Percentiles rank a stretch among this genome's conserved stretches.
phyloP scores from a whole-genome alignment of 148 eudicot species.

The Dysphania ambrosioides region DNA sequence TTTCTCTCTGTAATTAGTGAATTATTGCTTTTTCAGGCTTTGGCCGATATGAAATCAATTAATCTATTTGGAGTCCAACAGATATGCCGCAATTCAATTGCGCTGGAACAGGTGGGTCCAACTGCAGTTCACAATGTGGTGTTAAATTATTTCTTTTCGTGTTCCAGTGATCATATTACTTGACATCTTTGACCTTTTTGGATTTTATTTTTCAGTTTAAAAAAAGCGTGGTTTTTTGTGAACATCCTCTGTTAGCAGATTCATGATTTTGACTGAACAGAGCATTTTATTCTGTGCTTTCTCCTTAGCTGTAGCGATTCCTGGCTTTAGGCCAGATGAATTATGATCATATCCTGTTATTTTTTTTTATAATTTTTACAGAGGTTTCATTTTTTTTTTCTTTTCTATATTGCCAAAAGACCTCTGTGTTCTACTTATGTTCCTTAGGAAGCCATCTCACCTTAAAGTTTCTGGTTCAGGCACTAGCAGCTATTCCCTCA shows the following conservation, averaged over 20 bases:
- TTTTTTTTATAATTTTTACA: too few relatives aligned
- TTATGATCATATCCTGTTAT: neutral
- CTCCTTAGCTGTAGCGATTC: neutral
- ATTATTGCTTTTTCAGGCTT: constrained; percentile 59
- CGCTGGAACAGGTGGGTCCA: constrained; percentile 80
- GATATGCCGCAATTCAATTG: too few relatives aligned
- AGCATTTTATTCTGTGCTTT: neutral
- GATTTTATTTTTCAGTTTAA: constrained; percentile 5
- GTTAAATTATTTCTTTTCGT: neutral
- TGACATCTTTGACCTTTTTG: neutral
- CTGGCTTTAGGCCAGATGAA: neutral
- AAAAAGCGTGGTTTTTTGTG: neutral
- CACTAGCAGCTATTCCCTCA: constrained; percentile 85
- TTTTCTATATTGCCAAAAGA: too few relatives aligned
- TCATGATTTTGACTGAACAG: constrained; percentile 2
- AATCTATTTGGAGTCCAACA: constrained; percentile 99
- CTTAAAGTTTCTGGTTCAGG: constrained; percentile 38
- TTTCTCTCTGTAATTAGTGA: constrained; percentile 22
- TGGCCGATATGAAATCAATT: constrained; percentile 84
- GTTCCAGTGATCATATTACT: neutral
- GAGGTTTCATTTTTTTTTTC: too few relatives aligned
- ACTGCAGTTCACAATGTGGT: constrained; percentile 7
- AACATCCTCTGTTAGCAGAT: neutral
- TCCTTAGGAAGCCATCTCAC: constrained; percentile 2
- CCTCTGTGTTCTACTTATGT: neutral